Base-by-base conservation (phyloP, 768 basidiomycete genomes). In the Lactarius deliciosus region DNA sequence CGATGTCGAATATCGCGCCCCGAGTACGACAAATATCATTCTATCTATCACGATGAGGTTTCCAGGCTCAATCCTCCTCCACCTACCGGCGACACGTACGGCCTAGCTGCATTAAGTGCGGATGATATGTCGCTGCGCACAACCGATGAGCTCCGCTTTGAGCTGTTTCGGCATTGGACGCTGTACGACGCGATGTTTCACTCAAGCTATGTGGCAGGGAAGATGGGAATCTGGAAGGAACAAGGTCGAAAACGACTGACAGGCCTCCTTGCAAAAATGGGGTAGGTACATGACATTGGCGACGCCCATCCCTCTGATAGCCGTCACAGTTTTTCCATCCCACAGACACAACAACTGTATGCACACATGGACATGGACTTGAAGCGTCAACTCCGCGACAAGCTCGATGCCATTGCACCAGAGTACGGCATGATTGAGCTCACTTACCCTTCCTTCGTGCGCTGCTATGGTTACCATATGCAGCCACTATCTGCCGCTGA, bases 171-270 rank as follows among this genome's bases (percentile, higher is more conserved):
- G 64, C 97, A 98, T 78, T 99, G 97, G 97, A 98, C 91, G 36
- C 78, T 99, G 56, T 98, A 98, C 74, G 97, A 99, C 73, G 88
- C 96, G 13, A 98, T 99, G 97, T 89, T 89, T 72, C 96, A 99
- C 76, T 97, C 95, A 3, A 92, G 91, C 64, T 99, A 98, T 73
- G 90, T 99, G 20, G 96, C 95, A 8, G 90, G 92, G 60, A 94
- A 94, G 76, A 83, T 99, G 66, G 95, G 94, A 3, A 92, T 96
- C 63, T 98, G 97, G 97, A 94, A 91, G 74, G 96, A 98, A 75
- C 85, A 87, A 63, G 97, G 97, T 25, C 83, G 91, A 68, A 96
- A 94, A 75, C 84, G 88, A 69, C 78, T 99, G 63, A 92, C 90
- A 1, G 97, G 96, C 9, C 79, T 99, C 59, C 80, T 99, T 28